phyloP scores from a whole-genome alignment of 2,329 filamentous ascomycete species.

The Epichloe gansuensis region DNA sequence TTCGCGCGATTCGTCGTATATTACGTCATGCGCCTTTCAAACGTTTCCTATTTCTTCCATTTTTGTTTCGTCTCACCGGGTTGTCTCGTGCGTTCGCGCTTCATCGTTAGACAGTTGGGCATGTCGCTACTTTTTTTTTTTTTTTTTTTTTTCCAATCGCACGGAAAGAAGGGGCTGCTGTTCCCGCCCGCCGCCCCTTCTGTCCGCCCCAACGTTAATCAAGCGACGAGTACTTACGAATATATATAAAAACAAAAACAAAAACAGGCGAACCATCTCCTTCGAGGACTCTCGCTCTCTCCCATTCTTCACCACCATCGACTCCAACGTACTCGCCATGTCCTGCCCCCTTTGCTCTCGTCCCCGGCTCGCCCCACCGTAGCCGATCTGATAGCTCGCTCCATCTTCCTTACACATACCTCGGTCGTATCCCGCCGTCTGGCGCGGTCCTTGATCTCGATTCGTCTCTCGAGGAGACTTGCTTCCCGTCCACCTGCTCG shows the following conservation, averaged over 20 bases:
- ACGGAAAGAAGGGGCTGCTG: too few species aligned
- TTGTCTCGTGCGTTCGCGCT: neutral
- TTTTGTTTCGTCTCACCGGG: neutral
- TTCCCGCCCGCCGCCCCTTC: too few species aligned
- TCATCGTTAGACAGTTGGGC: neutral
- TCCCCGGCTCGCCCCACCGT: slow-evolving; percentile 47
- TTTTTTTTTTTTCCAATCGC: neutral
- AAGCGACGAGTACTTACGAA: neutral
- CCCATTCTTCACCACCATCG: slow-evolving; percentile 55
- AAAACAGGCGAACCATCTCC: slow-evolving; percentile 44
- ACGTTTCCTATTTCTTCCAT: neutral
- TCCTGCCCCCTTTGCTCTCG: slow-evolving; percentile 43
- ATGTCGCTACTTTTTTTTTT: neutral
- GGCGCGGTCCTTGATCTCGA: slow-evolving; percentile 50
- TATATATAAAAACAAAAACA: too few species aligned
- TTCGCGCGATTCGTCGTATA: neutral
- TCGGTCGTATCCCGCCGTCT: slow-evolving; percentile 52
- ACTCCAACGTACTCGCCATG: slow-evolving; percentile 41
- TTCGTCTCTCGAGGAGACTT: slow-evolving; percentile 51
- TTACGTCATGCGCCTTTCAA: neutral
- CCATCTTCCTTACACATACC: slow-evolving; percentile 56
- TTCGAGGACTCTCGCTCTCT: slow-evolving; percentile 49
- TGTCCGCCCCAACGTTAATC: too few species aligned
- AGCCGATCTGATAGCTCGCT: slow-evolving; percentile 47
- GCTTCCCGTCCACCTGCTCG: slow-evolving; percentile 46